Percentiles rank a stretch among this genome's conserved stretches.
phyloP scores from a whole-genome alignment of 2,329 filamentous ascomycete species.

The Cyphellophora europaea region DNA sequence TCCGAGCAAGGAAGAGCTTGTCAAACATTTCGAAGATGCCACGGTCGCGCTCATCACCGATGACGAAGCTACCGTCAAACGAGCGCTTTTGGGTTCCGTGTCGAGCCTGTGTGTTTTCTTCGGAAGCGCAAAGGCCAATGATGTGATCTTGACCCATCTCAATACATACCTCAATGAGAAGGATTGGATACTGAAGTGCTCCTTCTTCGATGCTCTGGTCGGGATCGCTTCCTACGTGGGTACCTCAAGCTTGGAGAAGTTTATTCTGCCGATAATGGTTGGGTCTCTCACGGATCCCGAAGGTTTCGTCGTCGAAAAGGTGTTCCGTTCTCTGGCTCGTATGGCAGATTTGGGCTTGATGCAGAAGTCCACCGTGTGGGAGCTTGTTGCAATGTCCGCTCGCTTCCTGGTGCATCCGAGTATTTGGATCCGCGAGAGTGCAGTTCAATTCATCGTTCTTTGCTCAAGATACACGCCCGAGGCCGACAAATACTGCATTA shows the following conservation, averaged over 20 bases:
- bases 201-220: slow-evolving; percentile 92
- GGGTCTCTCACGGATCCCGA: slow-evolving; percentile 89
- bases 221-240: slow-evolving; percentile 87
- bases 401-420: slow-evolving; percentile 92
- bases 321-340: slow-evolving; percentile 75
- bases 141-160: slow-evolving; percentile 90
- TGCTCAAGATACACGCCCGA: slow-evolving; percentile 65
- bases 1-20: slow-evolving; percentile 70
- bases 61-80: slow-evolving; percentile 70
- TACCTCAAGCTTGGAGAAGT: slow-evolving; percentile 81
- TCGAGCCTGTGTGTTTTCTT: slow-evolving; percentile 92
- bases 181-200: slow-evolving; percentile 93
- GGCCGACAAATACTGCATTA: slow-evolving; percentile 74
- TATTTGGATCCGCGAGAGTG: slow-evolving; percentile 86
- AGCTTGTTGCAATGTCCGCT: slow-evolving; percentile 72
- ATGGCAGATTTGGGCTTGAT: slow-evolving; percentile 83
- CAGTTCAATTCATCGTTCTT: slow-evolving; percentile 71
- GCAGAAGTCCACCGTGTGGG: slow-evolving; percentile 75
- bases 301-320: slow-evolving; percentile 87
- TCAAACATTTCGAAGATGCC: slow-evolving; percentile 76
- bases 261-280: slow-evolving; percentile 90
- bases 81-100: slow-evolving; percentile 86
- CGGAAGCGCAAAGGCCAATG: slow-evolving; percentile 80
- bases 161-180: slow-evolving; percentile 96
- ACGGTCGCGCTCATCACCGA: slow-evolving; percentile 88